A percentile compares a stretch with the other conserved stretches of the same genome.
These are phyloP conservation scores for Trichoderma cornu-damae DNA, from an alignment of 2,329 filamentous ascomycete genomes.

Conservation along the genomic window DNA sequence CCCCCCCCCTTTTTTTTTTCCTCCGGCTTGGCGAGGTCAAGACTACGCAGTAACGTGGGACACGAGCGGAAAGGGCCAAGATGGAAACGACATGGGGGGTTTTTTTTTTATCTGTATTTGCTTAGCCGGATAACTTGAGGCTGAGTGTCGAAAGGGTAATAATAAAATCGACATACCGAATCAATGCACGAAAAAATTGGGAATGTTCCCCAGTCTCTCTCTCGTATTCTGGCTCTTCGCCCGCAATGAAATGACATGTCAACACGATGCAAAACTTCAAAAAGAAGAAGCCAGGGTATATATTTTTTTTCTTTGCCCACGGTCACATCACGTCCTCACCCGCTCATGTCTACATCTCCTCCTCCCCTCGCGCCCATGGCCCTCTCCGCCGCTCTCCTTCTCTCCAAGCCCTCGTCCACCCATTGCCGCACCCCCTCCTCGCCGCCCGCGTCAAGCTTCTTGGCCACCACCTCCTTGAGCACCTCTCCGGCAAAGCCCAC, in stretches of 20 bases:
- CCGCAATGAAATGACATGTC: not conserved
- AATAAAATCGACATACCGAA: not conserved
- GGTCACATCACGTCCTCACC: slow-evolving; percentile 15
- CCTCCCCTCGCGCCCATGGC: slow-evolving; percentile 32
- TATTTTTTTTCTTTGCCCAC: not conserved
- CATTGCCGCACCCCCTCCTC: slow-evolving; percentile 64
- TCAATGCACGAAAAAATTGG: not conserved
- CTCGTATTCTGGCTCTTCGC: not conserved
- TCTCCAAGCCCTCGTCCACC: slow-evolving; percentile 62
- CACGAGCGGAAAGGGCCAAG: not conserved
- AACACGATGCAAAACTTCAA: not conserved
- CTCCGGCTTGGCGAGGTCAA: not conserved
- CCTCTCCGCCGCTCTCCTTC: slow-evolving; percentile 42
- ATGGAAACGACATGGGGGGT: not conserved
- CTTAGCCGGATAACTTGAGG: not conserved
- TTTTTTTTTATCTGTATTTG: not conserved
- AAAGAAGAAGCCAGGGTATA: slow-evolving; percentile 6
- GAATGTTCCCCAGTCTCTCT: not conserved
- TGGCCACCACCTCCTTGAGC: slow-evolving; percentile 74
- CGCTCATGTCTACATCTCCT: slow-evolving; percentile 41
- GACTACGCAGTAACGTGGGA: not conserved
- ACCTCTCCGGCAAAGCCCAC: slow-evolving; percentile 91
- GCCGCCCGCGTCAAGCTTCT: slow-evolving; percentile 63
- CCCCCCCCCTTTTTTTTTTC: no score
- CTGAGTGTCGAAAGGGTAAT: not conserved